Percentiles rank a stretch among this genome's conserved stretches.
Evolutionary conservation across 176 grass and related monocot species (phyloP).

Genomic region (Coix lacrymajobi): DNA sequence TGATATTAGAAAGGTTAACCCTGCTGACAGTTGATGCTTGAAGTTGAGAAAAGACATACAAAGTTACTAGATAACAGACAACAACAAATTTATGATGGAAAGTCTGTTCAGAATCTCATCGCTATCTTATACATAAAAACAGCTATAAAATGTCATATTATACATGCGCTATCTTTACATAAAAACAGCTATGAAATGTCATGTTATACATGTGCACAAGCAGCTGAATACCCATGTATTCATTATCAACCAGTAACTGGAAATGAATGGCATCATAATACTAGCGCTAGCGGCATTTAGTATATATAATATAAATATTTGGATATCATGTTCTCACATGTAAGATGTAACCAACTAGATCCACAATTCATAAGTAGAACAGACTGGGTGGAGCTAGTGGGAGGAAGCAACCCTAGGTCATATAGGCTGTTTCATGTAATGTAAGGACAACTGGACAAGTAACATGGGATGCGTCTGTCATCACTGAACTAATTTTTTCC

Average conservation of each 20-base stretch:
- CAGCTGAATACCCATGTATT: neutral
- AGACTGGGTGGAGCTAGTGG: neutral
- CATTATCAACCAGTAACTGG: neutral
- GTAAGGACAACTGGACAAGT: neutral
- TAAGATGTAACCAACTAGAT: neutral
- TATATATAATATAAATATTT: neutral
- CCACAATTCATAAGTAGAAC: neutral
- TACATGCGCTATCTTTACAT: neutral
- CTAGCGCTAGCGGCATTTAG: neutral
- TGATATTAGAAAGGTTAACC: neutral
- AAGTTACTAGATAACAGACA: neutral
- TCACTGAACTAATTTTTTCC: neutral
- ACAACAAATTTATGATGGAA: neutral
- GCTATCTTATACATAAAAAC: neutral
- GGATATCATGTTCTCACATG: neutral
- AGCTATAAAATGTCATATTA: neutral
- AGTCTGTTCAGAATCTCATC: neutral
- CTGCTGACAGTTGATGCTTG: neutral
- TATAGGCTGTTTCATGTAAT: slow-evolving; percentile 5
- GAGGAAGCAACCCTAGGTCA: neutral
- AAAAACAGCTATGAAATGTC: neutral
- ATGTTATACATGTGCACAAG: neutral
- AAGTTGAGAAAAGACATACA: neutral
- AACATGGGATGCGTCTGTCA: neutral
- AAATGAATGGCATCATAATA: neutral